These are phyloP conservation scores for Scheffersomyces lignosus DNA, from an alignment of 805 yeast species.

Conservation along the genomic window DNA sequence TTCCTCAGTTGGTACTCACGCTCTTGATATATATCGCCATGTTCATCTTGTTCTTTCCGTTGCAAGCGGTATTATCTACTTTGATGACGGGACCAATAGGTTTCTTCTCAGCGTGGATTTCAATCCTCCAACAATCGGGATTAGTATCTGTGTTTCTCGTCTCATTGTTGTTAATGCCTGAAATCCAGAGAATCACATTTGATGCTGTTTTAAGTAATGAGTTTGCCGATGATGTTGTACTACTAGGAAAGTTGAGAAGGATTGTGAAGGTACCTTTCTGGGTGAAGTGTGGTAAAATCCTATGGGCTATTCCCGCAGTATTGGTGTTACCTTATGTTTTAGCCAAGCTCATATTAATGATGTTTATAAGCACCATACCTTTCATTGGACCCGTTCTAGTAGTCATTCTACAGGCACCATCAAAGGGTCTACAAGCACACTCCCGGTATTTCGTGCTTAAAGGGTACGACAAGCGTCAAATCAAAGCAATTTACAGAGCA, in stretches of 20 bases:
- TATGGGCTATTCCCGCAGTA: slow-evolving; percentile 35
- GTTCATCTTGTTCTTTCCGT: slow-evolving; percentile 44
- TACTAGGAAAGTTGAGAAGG: slow-evolving; percentile 36
- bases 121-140: slow-evolving; percentile 44
- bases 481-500: slow-evolving; percentile 33
- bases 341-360: slow-evolving; percentile 30
- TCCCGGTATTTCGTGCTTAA: slow-evolving; percentile 57
- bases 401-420: slow-evolving; percentile 52
- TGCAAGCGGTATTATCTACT: slow-evolving; percentile 41
- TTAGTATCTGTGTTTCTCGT: slow-evolving; percentile 44
- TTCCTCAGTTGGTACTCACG: slow-evolving; percentile 47
- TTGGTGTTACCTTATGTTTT: slow-evolving; percentile 44
- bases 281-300: slow-evolving; percentile 24
- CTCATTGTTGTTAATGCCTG: slow-evolving; percentile 44
- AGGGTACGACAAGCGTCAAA: slow-evolving; percentile 46
- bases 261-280: slow-evolving; percentile 29
- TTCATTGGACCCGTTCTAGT: slow-evolving; percentile 58
- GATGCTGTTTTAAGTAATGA: slow-evolving; percentile 49
- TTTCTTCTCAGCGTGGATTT: slow-evolving; percentile 43
- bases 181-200: slow-evolving; percentile 46
- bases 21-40: slow-evolving; percentile 33
- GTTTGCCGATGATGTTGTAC: slow-evolving; percentile 45
- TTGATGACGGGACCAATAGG: slow-evolving; percentile 54
- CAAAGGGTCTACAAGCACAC: slow-evolving; percentile 53
- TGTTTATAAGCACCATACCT: slow-evolving; percentile 52